phyloP scores from a whole-genome alignment of 2,329 filamentous ascomycete species.

The Allantophomopsis lycopodina region DNA sequence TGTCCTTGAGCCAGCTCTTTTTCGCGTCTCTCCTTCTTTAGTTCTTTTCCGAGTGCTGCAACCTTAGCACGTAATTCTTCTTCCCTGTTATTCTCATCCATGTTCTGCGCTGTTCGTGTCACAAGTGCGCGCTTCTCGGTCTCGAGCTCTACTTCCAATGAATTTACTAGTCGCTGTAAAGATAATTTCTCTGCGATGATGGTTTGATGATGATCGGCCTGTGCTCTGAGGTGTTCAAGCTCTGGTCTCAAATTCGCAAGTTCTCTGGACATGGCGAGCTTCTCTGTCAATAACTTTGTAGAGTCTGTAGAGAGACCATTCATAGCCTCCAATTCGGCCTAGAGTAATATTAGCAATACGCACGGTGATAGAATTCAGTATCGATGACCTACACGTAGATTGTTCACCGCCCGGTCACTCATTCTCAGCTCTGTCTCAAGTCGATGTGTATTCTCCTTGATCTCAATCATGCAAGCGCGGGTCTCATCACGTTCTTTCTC shows the following conservation, averaged over 20 bases:
- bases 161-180: conserved; percentile 64
- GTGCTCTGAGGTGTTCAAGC: conserved; percentile 44
- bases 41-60: conserved; percentile 2
- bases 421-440: conserved; percentile 27
- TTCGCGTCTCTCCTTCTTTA: conserved; percentile 10
- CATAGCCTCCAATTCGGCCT: conserved; percentile 62
- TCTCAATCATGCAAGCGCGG: conserved; percentile 31
- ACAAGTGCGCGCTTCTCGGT: conserved; percentile 58
- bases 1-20: conserved; percentile 16
- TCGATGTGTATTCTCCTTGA: conserved; percentile 22
- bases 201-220: conserved; percentile 47
- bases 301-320: conserved; percentile 55
- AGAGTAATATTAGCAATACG: background rate
- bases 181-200: conserved; percentile 67
- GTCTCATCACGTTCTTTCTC: conserved; percentile 31
- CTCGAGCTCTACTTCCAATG: conserved; percentile 68
- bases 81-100: background rate
- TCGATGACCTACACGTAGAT: conserved; percentile 30
- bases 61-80: conserved; percentile 7
- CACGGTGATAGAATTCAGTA: too few relatives aligned
- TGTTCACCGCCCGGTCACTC: conserved; percentile 38
- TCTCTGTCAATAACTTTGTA: conserved; percentile 53
- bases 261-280: conserved; percentile 45
- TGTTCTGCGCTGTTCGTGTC: conserved; percentile 14
- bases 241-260: conserved; percentile 44